Conservation (phyloP, 1,284 basidiomycete genomes). For the Cryptococcus sp. region DNA sequence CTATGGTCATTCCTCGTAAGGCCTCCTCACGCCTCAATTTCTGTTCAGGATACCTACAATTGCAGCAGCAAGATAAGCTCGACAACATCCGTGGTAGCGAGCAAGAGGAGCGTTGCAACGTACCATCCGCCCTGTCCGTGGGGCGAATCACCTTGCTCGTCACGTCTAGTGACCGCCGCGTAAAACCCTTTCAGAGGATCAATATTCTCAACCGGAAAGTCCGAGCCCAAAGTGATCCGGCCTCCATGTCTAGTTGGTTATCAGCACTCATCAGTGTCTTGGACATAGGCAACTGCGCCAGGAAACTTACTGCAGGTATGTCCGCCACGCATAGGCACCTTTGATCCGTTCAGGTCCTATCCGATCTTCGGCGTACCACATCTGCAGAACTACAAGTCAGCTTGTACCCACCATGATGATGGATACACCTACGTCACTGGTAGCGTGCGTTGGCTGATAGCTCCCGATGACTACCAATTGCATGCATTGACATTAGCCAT, state of each 20-base stretch:
- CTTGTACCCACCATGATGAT: conserved; percentile 74
- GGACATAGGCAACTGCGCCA: conserved; percentile 38
- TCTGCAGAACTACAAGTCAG: conserved; percentile 60
- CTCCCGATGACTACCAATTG: conserved; percentile 75
- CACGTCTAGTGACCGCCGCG: conserved; percentile 75
- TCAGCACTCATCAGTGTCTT: conserved; percentile 46
- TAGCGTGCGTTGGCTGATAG: conserved; percentile 86
- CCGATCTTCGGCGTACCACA: conserved; percentile 82
- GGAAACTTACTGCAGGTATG: conserved; percentile 64
- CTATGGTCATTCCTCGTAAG: conserved; percentile 72
- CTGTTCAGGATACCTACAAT: conserved; percentile 67
- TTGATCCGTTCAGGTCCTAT: conserved; percentile 75
- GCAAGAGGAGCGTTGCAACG: conserved; percentile 27
- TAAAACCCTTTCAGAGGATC: conserved; percentile 68
- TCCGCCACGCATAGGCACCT: conserved; percentile 85
- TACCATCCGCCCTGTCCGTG: conserved; percentile 80
- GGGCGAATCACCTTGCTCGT: conserved; percentile 70
- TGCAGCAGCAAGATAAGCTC: neutral
- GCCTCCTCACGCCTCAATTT: conserved; percentile 69
- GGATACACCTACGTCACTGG: conserved; percentile 48
- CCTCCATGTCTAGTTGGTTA: conserved; percentile 56
- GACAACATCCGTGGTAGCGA: neutral
- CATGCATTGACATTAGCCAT: conserved; percentile 1
- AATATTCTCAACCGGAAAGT: conserved; percentile 79
- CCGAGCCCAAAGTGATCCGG: conserved; percentile 76